A percentile compares a stretch with the other conserved stretches of the same genome.
phyloP scores from a whole-genome alignment of 2,329 filamentous ascomycete genomes.

The Cladophialophora exuberans region DNA sequence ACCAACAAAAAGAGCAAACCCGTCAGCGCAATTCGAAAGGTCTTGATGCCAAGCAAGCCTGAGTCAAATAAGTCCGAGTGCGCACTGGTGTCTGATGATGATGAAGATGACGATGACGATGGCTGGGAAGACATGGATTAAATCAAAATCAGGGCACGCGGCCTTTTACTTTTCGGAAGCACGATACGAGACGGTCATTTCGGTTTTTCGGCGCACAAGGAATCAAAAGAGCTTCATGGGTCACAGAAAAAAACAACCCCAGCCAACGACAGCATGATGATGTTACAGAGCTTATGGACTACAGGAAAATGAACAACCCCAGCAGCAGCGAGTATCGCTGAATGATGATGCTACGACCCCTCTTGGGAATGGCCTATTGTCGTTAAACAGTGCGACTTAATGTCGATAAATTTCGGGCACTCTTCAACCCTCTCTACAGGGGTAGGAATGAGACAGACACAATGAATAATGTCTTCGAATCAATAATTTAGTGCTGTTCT shows the following conservation, averaged over 20 bases:
- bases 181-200: background rate
- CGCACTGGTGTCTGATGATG: slow-evolving; percentile 28
- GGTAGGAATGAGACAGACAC: no score
- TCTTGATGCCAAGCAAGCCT: slow-evolving; percentile 24
- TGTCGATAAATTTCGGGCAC: slow-evolving; percentile 16
- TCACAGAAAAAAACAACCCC: no score
- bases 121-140: slow-evolving; percentile 1
- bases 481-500: no score
- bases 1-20: background rate
- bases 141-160: background rate
- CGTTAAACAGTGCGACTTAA: background rate
- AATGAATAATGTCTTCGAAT: no score
- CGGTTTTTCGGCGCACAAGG: no score
- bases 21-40: slow-evolving; percentile 11
- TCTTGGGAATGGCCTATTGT: background rate
- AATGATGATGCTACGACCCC: no score
- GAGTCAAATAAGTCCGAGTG: slow-evolving; percentile 15
- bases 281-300: no score
- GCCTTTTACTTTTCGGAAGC: background rate
- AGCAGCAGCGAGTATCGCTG: no score
- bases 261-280: no score
- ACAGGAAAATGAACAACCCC: no score
- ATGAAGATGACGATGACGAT: slow-evolving; percentile 19
- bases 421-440: no score
- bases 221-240: no score